Percentiles rank a stretch among this genome's conserved stretches.
phyloP scores from a whole-genome alignment of 2,329 filamentous ascomycete genomes.

The Neonectria ditissima region DNA sequence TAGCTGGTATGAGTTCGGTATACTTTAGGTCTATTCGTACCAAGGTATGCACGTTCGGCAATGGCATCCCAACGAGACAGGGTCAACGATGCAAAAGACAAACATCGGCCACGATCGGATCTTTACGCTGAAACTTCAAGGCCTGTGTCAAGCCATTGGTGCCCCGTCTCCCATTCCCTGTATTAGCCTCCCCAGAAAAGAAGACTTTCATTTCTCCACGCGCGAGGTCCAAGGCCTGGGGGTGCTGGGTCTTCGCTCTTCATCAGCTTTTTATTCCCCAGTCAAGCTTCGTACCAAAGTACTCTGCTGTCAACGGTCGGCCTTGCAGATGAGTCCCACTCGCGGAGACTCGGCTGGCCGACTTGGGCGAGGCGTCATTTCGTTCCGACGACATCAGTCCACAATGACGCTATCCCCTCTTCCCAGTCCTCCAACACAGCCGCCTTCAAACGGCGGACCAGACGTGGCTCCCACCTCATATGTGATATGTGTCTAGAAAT shows the following conservation, averaged over 20 bases:
- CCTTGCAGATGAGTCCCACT: constrained; percentile 39
- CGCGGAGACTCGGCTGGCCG: constrained; percentile 33
- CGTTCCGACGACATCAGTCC: constrained; percentile 44
- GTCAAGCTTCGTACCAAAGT: constrained; percentile 7
- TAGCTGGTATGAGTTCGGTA: neutral
- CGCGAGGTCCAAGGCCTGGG: neutral
- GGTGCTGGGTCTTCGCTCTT: neutral
- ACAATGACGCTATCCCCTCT: constrained; percentile 41
- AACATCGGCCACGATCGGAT: neutral
- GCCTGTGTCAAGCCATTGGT: neutral
- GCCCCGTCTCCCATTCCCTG: neutral
- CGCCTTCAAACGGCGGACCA: neutral
- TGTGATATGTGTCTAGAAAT: constrained; percentile 1
- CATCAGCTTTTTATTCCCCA: constrained; percentile 3
- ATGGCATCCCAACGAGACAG: neutral
- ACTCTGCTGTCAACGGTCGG: constrained; percentile 22
- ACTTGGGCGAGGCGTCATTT: constrained; percentile 43
- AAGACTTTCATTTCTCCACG: constrained; percentile 16
- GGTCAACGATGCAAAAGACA: neutral
- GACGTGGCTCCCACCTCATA: constrained; percentile 1
- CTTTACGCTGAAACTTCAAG: neutral
- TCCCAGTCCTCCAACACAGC: constrained; percentile 16
- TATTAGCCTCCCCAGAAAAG: neutral
- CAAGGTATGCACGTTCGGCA: neutral
- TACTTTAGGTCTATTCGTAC: constrained; percentile 15